Conservation (phyloP, 768 basidiomycete genomes). For the Gloeopeniophorella convolvens region DNA sequence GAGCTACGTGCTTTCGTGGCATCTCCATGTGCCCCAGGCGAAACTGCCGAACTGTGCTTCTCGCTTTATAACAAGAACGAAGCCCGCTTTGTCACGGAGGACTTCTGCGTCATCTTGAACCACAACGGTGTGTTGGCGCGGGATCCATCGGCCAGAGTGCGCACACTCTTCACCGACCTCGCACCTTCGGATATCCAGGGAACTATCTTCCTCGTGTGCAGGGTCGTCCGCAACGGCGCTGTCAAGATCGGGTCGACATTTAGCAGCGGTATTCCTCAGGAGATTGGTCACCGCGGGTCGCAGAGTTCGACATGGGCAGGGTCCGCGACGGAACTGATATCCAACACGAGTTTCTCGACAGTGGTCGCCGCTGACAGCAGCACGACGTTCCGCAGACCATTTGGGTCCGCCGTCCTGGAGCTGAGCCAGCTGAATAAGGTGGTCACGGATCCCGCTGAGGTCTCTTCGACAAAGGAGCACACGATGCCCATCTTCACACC, state of each 20-base stretch:
- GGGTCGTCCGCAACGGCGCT: conserved; percentile 82
- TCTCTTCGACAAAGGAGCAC: conserved; percentile 63
- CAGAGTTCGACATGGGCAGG: conserved; percentile 36
- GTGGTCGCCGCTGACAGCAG: conserved; percentile 22
- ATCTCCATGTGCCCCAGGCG: conserved; percentile 82
- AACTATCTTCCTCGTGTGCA: conserved; percentile 83
- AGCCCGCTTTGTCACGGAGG: conserved; percentile 86
- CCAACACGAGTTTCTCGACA: conserved; percentile 3
- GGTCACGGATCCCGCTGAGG: conserved; percentile 55
- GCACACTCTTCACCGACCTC: conserved; percentile 88
- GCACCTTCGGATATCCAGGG: conserved; percentile 79
- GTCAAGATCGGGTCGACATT: conserved; percentile 63
- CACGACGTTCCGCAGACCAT: conserved; percentile 70
- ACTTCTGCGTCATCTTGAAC: conserved; percentile 84
- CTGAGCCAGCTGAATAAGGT: conserved; percentile 69
- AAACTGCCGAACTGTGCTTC: conserved; percentile 90
- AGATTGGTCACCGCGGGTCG: conserved; percentile 46
- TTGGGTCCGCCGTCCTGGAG: conserved; percentile 94
- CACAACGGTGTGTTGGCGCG: conserved; percentile 86
- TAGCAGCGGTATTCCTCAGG: conserved; percentile 40
- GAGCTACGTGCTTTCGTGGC: conserved; percentile 92
- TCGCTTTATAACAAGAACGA: conserved; percentile 85
- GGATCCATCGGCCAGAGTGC: conserved; percentile 66
- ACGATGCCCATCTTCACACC: conserved; percentile 86
- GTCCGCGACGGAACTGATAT: background rate